These are phyloP conservation scores for Rhododendron williamsianum DNA, from an alignment of 148 eudicot species.

Conservation along the genomic window DNA sequence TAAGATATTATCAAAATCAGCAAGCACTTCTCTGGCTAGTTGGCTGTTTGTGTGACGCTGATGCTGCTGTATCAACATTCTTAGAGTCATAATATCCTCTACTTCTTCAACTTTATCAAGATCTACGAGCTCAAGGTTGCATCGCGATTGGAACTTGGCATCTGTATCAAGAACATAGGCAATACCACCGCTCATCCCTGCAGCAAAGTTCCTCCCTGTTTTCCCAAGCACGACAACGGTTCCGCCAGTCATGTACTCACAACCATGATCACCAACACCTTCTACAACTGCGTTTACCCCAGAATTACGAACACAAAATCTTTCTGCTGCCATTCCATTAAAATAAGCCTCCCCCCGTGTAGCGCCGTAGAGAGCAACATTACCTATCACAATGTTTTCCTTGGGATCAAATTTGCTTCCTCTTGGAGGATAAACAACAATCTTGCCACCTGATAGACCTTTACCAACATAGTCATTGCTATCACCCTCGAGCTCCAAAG, in stretches of 20 bases:
- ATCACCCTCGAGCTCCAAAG: conserved; percentile 96
- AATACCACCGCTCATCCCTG: conserved; percentile 98
- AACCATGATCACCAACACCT: conserved; percentile 99
- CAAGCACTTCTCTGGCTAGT: conserved; percentile 76
- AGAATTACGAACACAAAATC: conserved; percentile 93
- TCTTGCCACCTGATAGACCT: conserved; percentile 93
- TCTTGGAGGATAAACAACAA: conserved; percentile 88
- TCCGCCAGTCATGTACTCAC: conserved; percentile 99
- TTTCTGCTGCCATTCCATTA: conserved; percentile 98
- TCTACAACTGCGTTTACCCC: conserved; percentile 97
- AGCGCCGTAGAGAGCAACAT: conserved; percentile 95
- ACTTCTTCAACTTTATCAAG: conserved; percentile 87
- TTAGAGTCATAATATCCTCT: conserved; percentile 76
- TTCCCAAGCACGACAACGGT: conserved; percentile 82
- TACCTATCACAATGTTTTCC: conserved; percentile 94
- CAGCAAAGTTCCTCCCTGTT: conserved; percentile 96
- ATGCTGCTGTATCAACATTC: conserved; percentile 96
- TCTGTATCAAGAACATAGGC: conserved; percentile 85
- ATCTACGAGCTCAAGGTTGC: conserved; percentile 90
- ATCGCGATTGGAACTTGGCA: conserved; percentile 54
- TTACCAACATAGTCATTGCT: conserved; percentile 99
- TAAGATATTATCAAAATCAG: conserved; percentile 62
- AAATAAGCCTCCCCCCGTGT: conserved; percentile 92
- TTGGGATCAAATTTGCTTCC: conserved; percentile 88
- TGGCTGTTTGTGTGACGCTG: conserved; percentile 88